Base-by-base conservation (phyloP, 2,329 filamentous ascomycete species). In the Trematosphaeria pertusa region DNA sequence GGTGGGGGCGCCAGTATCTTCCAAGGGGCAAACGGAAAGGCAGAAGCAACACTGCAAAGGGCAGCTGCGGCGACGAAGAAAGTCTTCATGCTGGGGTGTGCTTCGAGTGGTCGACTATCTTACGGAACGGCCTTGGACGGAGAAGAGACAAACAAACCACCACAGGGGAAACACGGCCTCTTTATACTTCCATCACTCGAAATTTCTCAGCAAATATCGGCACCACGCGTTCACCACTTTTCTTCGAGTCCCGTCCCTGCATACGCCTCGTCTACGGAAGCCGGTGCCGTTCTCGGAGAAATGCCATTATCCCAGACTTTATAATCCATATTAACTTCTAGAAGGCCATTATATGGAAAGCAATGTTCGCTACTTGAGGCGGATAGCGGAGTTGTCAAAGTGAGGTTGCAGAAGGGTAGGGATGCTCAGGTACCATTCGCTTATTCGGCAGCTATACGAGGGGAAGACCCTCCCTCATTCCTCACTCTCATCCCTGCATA, bases 1-100 rank as follows among this genome's bases (percentile, higher is more conserved):
- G 57, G 57, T 19, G 59, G 62, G 18, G 59, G 59, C 17, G 54
- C 48, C 21, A 58, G 34, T 26, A 37, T 28, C 14, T 46, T 48
- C 52, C 50, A 58, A 19, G 50, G 51, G 24, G 31, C 43, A 26
- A 33, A 31, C n/a, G 64, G 61, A 22, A 43, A 51, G 14, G 62
- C 57, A 40, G 61, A 52, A 10, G 49, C 52, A n/a, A 61, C 26
- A 39, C 51, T 58, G 42, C 48, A 59, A 19, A 65, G 34, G 19
- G 53, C 50, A 26, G 49, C 51, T 20, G 52, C 44, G 40, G 56
- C 47, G 34, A 54, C 36, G 38, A 59, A 48, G 31, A 55, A 48
- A 8, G 45, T 50, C 48, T 56, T 67, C 65, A 68, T 68, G 0
- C 17, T 56, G 10, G 36, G 24, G 7, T 28, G 8, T 28, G 24